phyloP scores from a whole-genome alignment of 2,329 filamentous ascomycete genomes.

The Diaporthe ampelina region DNA sequence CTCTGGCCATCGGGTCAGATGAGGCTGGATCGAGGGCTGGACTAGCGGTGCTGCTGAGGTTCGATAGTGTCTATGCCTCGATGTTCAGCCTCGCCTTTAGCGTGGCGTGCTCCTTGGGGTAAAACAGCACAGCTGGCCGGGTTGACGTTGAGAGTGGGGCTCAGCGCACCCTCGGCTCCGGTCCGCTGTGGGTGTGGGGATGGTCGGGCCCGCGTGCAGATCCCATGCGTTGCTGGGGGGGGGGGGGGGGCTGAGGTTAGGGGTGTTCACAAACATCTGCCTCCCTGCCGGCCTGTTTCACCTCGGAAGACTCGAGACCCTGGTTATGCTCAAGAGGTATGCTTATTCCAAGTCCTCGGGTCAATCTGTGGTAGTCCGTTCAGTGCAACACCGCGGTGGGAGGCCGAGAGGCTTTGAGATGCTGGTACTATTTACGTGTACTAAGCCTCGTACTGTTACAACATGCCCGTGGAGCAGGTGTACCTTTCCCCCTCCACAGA shows the following conservation, averaged over 20 bases:
- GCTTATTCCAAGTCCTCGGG: conserved; percentile 19
- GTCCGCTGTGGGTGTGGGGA: conserved; percentile 18
- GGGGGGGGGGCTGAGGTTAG: conserved; percentile 1
- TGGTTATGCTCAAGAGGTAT: conserved; percentile 9
- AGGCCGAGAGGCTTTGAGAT: not conserved
- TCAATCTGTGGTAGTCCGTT: conserved; percentile 13
- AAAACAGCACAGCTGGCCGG: conserved; percentile 14
- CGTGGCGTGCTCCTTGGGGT: not conserved
- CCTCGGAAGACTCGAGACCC: not conserved
- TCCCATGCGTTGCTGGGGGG: conserved; percentile 2
- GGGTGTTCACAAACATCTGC: not conserved
- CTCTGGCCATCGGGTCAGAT: not conserved
- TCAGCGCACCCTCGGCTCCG: conserved; percentile 19
- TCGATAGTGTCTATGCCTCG: conserved; percentile 1
- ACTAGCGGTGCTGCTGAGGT: conserved; percentile 23
- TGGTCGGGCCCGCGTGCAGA: conserved; percentile 30
- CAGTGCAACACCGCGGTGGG: not conserved
- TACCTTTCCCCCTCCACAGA: not conserved
- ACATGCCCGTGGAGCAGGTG: not conserved
- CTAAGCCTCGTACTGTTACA: not conserved
- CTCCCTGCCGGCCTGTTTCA: not conserved
- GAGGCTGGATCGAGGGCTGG: conserved; percentile 22
- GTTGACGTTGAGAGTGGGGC: conserved; percentile 29
- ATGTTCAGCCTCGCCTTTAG: conserved; percentile 23
- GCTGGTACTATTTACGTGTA: not conserved